phyloP scores from a whole-genome alignment of 352 stramenopile species.

The Saprolegnia diclina region DNA sequence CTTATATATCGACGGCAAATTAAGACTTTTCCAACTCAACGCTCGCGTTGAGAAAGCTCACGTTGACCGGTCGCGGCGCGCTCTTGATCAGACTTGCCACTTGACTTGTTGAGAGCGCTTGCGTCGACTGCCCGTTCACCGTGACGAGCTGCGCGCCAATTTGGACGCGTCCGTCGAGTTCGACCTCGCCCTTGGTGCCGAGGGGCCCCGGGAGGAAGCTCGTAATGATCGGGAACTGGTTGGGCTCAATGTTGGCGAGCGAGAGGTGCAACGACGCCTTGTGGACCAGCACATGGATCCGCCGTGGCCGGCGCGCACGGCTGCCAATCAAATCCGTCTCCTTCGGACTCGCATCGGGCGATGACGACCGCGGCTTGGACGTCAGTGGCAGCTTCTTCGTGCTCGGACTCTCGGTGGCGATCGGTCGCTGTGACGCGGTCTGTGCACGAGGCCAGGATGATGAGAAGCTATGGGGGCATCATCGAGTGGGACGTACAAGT shows the following conservation, averaged over 20 bases:
- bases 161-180: background rate
- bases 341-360: background rate
- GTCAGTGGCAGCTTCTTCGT: background rate
- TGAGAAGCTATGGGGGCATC: too few relatives aligned
- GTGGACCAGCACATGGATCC: background rate
- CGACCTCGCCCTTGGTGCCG: background rate
- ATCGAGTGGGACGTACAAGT: too few relatives aligned
- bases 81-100: background rate
- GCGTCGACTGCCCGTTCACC: background rate
- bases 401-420: background rate
- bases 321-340: background rate
- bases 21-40: too few relatives aligned
- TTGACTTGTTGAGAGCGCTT: background rate
- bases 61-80: background rate
- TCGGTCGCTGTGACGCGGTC: too few relatives aligned
- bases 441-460: too few relatives aligned
- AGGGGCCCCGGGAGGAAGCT: background rate
- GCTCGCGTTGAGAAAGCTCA: background rate
- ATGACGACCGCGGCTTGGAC: background rate
- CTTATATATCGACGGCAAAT: background rate
- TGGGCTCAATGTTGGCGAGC: background rate
- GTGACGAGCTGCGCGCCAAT: constrained; percentile 9
- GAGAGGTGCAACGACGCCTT: background rate
- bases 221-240: constrained; percentile 13
- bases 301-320: background rate